Evolutionary conservation across 306 rosid genomes (phyloP).

Genomic region (Abrus precatorius): DNA sequence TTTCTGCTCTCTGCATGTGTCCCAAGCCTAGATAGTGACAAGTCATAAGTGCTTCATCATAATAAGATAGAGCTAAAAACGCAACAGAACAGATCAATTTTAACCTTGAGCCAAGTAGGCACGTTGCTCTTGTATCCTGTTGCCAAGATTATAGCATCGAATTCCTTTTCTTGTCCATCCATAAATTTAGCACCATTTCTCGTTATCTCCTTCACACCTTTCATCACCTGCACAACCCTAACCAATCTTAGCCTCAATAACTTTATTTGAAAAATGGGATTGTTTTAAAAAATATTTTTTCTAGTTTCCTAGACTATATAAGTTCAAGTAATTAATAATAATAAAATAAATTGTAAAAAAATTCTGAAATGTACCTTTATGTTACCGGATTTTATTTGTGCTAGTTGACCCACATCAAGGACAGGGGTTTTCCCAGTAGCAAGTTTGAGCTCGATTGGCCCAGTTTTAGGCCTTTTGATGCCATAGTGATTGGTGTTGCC

Average conservation of each 20-base stretch:
- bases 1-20: conserved; percentile 56
- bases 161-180: conserved; percentile 88
- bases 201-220: conserved; percentile 91
- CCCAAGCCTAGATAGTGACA: conserved; percentile 63
- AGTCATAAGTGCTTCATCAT: conserved; percentile 59
- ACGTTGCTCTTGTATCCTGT: conserved; percentile 99
- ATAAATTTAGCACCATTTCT: conserved; percentile 82
- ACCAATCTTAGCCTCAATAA: conserved; percentile 31
- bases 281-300: too few species aligned
- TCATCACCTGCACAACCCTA: conserved; percentile 61
- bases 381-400: conserved; percentile 76
- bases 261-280: too few species aligned
- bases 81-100: conserved; percentile 28
- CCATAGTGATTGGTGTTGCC: conserved; percentile 86
- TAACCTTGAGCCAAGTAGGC: conserved; percentile 96
- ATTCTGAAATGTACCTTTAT: conserved; percentile 64
- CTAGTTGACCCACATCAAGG: conserved; percentile 84
- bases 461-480: conserved; percentile 87
- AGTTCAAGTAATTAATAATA: too few species aligned
- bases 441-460: conserved; percentile 88
- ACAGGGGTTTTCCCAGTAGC: conserved; percentile 93
- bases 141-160: conserved; percentile 90
- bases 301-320: too few species aligned
- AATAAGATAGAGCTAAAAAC: conserved; percentile 67
- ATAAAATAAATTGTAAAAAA: too few species aligned